Evolutionary conservation across 2,329 filamentous ascomycete genomes (phyloP).

Genomic region (Zopfia rhizophila): DNA sequence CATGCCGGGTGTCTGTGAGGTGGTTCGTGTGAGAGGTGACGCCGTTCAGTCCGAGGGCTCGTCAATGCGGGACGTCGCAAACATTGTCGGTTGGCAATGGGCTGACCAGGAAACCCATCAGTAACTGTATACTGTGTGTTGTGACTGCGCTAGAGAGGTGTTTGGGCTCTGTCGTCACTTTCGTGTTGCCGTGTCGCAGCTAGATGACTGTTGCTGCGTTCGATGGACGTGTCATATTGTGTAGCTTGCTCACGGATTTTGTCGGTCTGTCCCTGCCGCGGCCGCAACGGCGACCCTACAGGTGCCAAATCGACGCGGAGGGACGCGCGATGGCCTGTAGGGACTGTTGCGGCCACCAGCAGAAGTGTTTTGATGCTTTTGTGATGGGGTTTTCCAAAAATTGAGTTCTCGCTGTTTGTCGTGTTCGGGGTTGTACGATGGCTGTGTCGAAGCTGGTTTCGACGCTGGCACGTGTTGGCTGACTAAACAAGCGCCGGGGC

Average conservation of each 20-base stretch:
- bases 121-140: constrained; percentile 24
- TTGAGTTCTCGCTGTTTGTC: constrained; percentile 10
- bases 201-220: constrained; percentile 26
- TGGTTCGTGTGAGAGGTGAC: constrained; percentile 9
- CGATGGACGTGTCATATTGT: constrained; percentile 19
- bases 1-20: constrained; percentile 20
- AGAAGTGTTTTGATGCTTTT: constrained; percentile 22
- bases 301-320: constrained; percentile 26
- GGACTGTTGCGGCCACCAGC: constrained; percentile 24
- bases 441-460: too few species aligned
- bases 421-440: too few species aligned
- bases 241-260: constrained; percentile 25
- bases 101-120: constrained; percentile 23
- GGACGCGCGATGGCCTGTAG: constrained; percentile 28
- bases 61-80: constrained; percentile 23
- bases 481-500: too few species aligned
- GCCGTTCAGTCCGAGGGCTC: too few species aligned
- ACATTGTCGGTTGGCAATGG: constrained; percentile 19
- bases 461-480: too few species aligned
- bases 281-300: constrained; percentile 28
- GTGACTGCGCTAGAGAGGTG: constrained; percentile 16
- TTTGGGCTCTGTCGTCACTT: constrained; percentile 23
- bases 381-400: constrained; percentile 23
- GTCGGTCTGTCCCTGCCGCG: constrained; percentile 20
- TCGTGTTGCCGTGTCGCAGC: constrained; percentile 22